phyloP scores from a whole-genome alignment of 306 rosid genomes.

The Acacia melanoxylon region DNA sequence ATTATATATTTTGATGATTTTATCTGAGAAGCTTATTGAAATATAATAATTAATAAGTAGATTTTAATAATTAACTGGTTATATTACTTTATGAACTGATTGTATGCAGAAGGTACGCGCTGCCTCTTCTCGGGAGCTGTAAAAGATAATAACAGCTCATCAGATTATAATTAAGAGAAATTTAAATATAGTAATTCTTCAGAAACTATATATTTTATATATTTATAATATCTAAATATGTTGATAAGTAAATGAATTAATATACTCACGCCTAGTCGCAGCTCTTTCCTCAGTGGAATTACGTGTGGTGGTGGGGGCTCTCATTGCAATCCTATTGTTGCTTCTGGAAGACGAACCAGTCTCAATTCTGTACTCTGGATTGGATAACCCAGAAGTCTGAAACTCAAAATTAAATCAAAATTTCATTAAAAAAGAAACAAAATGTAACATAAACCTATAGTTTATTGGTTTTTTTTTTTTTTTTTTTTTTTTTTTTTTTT shows the following conservation, averaged over 20 bases:
- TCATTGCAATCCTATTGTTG: conserved; percentile 69
- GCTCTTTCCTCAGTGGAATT: conserved; percentile 56
- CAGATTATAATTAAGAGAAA: not conserved
- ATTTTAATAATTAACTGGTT: not conserved
- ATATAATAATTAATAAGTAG: not conserved
- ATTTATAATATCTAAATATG: not conserved
- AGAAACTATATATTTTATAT: not conserved
- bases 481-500: too few relatives aligned
- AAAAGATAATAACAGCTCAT: conserved; percentile 66
- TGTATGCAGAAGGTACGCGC: conserved; percentile 99
- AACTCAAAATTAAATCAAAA: not conserved
- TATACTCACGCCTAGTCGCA: conserved; percentile 76
- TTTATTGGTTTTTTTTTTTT: too few relatives aligned
- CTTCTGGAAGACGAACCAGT: conserved; percentile 76
- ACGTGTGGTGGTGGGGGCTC: conserved; percentile 51
- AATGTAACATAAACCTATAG: not conserved
- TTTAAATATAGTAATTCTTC: not conserved
- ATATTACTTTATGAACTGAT: conserved; percentile 93
- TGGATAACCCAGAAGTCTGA: conserved; percentile 55
- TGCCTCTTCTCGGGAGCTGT: conserved; percentile 99
- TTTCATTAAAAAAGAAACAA: not conserved
- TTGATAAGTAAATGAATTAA: not conserved
- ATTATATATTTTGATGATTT: not conserved
- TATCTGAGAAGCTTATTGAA: not conserved
- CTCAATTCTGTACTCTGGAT: conserved; percentile 63